A percentile compares a stretch with the other conserved stretches of the same genome.
Evolutionary conservation across 1,284 basidiomycete genomes (phyloP).

Genomic region (Amylostereum areolatum): DNA sequence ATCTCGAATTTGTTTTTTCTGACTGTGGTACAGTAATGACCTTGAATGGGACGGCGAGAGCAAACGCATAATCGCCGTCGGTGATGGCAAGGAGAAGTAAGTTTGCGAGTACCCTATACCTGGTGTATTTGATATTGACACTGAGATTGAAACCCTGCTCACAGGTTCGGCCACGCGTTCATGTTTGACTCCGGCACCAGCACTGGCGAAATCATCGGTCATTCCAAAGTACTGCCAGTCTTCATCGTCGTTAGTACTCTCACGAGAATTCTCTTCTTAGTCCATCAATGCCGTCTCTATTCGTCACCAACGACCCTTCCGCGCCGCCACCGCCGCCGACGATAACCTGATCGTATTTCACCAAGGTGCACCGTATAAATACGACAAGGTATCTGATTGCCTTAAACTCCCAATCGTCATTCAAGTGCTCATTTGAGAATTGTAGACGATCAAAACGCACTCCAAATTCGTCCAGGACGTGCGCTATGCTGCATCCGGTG

Average conservation of each 20-base stretch:
- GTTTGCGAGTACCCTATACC: slow-evolving; percentile 12
- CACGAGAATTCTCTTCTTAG: slow-evolving; percentile 27
- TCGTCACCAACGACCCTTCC: slow-evolving; percentile 84
- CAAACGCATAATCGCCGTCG: slow-evolving; percentile 94
- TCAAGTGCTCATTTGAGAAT: background rate
- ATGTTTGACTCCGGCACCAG: slow-evolving; percentile 85
- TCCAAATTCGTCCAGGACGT: slow-evolving; percentile 94
- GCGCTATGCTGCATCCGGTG: slow-evolving; percentile 76
- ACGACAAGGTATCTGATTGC: slow-evolving; percentile 57
- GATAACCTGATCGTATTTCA: slow-evolving; percentile 81
- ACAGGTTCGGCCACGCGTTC: slow-evolving; percentile 82
- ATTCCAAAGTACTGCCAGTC: slow-evolving; percentile 65
- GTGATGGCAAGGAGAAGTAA: slow-evolving; percentile 87
- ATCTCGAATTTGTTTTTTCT: background rate
- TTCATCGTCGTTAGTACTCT: background rate
- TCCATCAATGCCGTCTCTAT: slow-evolving; percentile 90
- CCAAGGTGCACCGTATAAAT: slow-evolving; percentile 86
- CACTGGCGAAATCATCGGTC: slow-evolving; percentile 91
- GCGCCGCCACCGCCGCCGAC: slow-evolving; percentile 85
- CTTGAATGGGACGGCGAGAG: slow-evolving; percentile 96
- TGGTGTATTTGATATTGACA: slow-evolving; percentile 3
- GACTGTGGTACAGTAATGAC: slow-evolving; percentile 61
- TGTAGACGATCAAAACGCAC: slow-evolving; percentile 80
- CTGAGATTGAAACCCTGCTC: background rate
- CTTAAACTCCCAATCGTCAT: background rate